Percentiles rank a stretch among this genome's conserved stretches.
Conservation (phyloP, 2,329 filamentous ascomycete genomes). For the Aspergillus fructus region DNA sequence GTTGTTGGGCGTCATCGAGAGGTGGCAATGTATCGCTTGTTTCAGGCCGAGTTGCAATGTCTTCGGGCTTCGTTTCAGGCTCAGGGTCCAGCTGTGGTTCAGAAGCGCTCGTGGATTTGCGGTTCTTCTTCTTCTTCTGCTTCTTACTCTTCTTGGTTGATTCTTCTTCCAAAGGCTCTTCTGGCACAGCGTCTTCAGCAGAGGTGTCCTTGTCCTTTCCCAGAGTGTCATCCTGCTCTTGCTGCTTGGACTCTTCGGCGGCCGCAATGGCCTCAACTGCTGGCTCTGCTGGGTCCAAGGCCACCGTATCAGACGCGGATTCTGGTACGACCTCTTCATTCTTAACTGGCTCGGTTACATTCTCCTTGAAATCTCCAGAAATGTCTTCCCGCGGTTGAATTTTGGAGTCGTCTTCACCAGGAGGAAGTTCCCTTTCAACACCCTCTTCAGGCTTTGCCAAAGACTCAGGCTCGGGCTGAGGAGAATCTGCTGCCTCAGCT, state of each 20-base stretch:
- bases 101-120: constrained; percentile 13
- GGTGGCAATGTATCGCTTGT: constrained; percentile 18
- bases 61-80: constrained; percentile 9
- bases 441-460: background rate
- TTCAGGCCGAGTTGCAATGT: constrained; percentile 9
- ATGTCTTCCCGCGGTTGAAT: background rate
- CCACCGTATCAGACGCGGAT: background rate
- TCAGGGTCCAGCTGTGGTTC: constrained; percentile 16
- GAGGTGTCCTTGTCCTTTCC: background rate
- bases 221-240: background rate
- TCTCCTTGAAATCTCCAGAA: background rate
- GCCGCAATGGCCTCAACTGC: background rate
- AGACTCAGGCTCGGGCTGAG: constrained; percentile 7
- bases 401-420: constrained; percentile 19
- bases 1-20: constrained; percentile 5
- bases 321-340: background rate
- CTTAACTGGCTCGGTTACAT: background rate
- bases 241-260: background rate
- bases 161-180: constrained; percentile 15
- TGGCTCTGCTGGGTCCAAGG: background rate
- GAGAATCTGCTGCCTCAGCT: constrained; percentile 2
- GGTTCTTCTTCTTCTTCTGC: constrained; percentile 20
- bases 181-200: constrained; percentile 4
- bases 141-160: constrained; percentile 19
- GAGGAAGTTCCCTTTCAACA: constrained; percentile 3